A percentile compares a stretch with the other conserved stretches of the same genome.
Conservation (phyloP, 2,329 filamentous ascomycete genomes). For the Nothopassalora personata region DNA sequence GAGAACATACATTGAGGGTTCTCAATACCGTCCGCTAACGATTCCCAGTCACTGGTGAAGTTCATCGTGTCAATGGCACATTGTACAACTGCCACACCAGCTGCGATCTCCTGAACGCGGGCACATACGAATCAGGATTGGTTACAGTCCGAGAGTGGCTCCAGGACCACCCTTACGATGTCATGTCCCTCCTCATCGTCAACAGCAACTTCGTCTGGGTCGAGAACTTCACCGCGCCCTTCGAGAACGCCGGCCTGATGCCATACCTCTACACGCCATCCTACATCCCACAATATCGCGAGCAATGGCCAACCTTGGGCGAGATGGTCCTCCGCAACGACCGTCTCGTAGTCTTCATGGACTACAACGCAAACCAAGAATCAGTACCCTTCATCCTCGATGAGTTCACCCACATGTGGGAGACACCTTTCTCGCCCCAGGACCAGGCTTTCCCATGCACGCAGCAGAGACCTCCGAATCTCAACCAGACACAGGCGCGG, state of each 20-base stretch:
- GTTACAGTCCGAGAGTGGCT: conserved; percentile 67
- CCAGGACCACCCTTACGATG: conserved; percentile 70
- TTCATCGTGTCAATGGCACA: conserved; percentile 50
- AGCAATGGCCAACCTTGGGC: conserved; percentile 78
- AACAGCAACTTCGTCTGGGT: conserved; percentile 72
- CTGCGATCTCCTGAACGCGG: conserved; percentile 75
- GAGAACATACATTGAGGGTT: conserved; percentile 48
- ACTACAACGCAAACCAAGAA: conserved; percentile 76
- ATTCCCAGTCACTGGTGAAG: conserved; percentile 53
- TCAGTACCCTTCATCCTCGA: conserved; percentile 79
- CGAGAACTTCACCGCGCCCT: conserved; percentile 59
- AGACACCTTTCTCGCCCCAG: conserved; percentile 77
- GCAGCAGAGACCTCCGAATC: conserved; percentile 66
- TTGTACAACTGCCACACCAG: conserved; percentile 79
- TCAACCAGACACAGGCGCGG: conserved; percentile 48
- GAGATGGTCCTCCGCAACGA: conserved; percentile 64
- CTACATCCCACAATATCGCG: conserved; percentile 62
- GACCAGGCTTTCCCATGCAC: conserved; percentile 69
- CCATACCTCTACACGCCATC: conserved; percentile 70
- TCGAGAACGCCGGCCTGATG: conserved; percentile 66
- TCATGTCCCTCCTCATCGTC: conserved; percentile 78
- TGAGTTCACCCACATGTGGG: conserved; percentile 84
- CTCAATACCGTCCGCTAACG: background rate
- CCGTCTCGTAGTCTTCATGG: conserved; percentile 74
- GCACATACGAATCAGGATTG: conserved; percentile 71